Conservation (phyloP, 2,329 filamentous ascomycete species). For the Fusarium setosum region DNA sequence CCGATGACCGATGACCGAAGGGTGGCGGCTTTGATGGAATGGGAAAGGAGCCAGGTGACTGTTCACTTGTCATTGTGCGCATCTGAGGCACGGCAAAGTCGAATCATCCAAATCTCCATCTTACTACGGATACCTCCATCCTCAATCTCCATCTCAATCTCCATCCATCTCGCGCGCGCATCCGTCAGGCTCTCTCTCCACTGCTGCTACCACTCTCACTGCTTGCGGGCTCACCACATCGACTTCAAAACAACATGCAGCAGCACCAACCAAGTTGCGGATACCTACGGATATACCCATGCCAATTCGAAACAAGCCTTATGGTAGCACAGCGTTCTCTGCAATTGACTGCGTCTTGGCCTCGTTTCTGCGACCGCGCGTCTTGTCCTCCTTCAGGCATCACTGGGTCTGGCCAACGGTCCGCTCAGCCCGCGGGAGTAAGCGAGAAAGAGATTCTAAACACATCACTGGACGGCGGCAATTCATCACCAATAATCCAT, state of each 20-base stretch:
- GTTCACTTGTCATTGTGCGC: conserved; percentile 26
- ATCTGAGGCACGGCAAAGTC: conserved; percentile 7
- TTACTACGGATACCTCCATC: background rate
- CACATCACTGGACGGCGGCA: conserved; percentile 15
- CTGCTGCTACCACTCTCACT: conserved; percentile 6
- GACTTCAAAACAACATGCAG: conserved; percentile 1
- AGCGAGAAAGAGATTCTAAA: conserved; percentile 10
- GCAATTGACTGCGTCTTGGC: conserved; percentile 9
- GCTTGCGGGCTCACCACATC: background rate
- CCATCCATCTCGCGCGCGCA: conserved; percentile 9
- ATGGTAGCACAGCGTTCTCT: conserved; percentile 15
- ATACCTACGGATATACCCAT: conserved; percentile 12
- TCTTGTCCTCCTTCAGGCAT: background rate
- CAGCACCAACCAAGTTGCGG: background rate
- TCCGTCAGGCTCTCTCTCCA: conserved; percentile 15
- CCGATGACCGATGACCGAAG: background rate
- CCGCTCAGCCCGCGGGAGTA: conserved; percentile 25
- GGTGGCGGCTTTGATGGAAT: conserved; percentile 3
- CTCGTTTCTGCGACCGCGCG: conserved; percentile 6
- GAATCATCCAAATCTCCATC: conserved; percentile 13
- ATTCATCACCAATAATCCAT: conserved; percentile 7
- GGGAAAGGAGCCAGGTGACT: conserved; percentile 19
- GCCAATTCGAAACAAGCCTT: conserved; percentile 22
- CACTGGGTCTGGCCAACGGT: conserved; percentile 6
- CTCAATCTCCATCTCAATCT: conserved; percentile 12